Evolutionary conservation across 163 green algal species (phyloP).

Genomic region (Chloromonas sp.): DNA sequence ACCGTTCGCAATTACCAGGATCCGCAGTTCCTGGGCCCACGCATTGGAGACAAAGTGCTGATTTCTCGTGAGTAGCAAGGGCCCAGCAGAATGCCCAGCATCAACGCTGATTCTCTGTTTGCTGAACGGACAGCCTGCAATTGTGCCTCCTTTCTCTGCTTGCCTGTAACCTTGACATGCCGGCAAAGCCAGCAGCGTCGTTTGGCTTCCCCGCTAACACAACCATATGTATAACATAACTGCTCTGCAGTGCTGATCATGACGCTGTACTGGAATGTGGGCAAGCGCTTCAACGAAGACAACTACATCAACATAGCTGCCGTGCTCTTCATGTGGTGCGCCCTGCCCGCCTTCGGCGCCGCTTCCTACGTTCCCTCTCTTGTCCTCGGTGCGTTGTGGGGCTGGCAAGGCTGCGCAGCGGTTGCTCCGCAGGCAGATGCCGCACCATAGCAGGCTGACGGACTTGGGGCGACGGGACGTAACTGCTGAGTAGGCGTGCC

Average conservation of each 20-base stretch:
- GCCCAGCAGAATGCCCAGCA: too few species aligned
- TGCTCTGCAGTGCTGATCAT: background rate
- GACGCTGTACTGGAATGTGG: conserved; percentile 5
- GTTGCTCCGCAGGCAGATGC: background rate
- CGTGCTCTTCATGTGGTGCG: conserved; percentile 55
- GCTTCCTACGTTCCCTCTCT: conserved; percentile 56
- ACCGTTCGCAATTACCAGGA: conserved; percentile 60
- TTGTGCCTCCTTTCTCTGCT: background rate
- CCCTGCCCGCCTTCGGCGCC: conserved; percentile 57
- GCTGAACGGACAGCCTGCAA: background rate
- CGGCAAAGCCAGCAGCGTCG: background rate
- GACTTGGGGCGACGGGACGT: background rate
- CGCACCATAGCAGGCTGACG: too few species aligned
- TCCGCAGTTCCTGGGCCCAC: conserved; percentile 60
- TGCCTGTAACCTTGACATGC: background rate
- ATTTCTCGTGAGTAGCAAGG: conserved; percentile 22
- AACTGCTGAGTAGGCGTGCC: background rate
- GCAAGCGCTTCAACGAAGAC: background rate
- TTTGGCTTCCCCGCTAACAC: background rate
- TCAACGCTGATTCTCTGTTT: background rate
- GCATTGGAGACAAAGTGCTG: conserved; percentile 72
- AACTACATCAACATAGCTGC: conserved; percentile 15
- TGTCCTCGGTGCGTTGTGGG: conserved; percentile 40
- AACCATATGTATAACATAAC: background rate
- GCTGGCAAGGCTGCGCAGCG: background rate